Percentiles rank a stretch among this genome's conserved stretches.
phyloP scores from a whole-genome alignment of 1,284 basidiomycete genomes.

The Cutaneotrichosporon sp. region DNA sequence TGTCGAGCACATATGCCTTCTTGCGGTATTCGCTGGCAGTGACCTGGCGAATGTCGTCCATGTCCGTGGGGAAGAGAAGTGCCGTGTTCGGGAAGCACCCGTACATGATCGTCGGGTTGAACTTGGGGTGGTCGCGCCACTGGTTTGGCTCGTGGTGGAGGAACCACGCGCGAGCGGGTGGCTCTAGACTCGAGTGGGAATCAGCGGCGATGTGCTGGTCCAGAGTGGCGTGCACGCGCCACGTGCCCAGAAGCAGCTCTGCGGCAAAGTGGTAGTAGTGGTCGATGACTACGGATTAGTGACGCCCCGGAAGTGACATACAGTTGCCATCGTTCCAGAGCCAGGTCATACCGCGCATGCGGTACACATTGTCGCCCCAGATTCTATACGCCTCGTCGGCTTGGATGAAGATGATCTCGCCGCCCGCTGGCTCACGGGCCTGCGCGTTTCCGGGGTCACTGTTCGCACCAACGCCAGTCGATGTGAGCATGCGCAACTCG shows the following conservation, averaged over 20 bases:
- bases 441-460: constrained; percentile 65
- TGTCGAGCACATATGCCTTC: constrained; percentile 53
- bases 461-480: constrained; percentile 63
- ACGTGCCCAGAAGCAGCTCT: constrained; percentile 69
- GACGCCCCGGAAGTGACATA: constrained; percentile 28
- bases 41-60: constrained; percentile 58
- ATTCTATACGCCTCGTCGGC: constrained; percentile 61
- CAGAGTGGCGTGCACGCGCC: constrained; percentile 64
- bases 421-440: constrained; percentile 63
- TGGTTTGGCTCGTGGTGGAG: constrained; percentile 43
- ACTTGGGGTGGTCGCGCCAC: constrained; percentile 51
- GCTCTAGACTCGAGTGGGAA: constrained; percentile 41
- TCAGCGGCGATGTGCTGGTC: constrained; percentile 43
- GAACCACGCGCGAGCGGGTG: constrained; percentile 50
- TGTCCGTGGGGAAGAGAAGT: constrained; percentile 67
- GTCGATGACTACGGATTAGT: constrained; percentile 58
- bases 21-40: constrained; percentile 47
- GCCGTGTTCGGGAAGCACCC: constrained; percentile 54
- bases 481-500: constrained; percentile 65
- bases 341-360: constrained; percentile 66
- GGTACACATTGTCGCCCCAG: constrained; percentile 67
- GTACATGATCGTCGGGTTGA: constrained; percentile 50
- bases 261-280: constrained; percentile 82
- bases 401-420: constrained; percentile 59
- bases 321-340: constrained; percentile 53